Evolutionary conservation across 2,329 filamentous ascomycete genomes (phyloP).

Genomic region (Diaporthe velutina): DNA sequence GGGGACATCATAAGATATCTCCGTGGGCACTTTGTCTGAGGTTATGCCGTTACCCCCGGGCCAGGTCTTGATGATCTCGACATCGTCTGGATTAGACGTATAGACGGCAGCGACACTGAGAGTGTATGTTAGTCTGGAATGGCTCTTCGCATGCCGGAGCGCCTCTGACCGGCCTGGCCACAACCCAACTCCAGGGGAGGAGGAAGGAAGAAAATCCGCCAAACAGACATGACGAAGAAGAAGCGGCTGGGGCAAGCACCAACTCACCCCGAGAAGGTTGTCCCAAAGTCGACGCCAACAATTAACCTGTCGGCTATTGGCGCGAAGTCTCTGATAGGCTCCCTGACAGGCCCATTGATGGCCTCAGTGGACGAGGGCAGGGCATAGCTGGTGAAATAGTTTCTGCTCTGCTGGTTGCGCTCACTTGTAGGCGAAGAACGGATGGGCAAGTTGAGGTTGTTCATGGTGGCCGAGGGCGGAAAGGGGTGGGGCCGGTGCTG

Average conservation of each 20-base stretch:
- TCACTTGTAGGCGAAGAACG: conserved; percentile 57
- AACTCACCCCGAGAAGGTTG: conserved; percentile 82
- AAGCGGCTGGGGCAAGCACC: not conserved
- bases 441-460: conserved; percentile 66
- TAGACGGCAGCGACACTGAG: conserved; percentile 78
- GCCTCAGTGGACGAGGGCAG: conserved; percentile 70
- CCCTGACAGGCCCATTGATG: conserved; percentile 72
- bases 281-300: conserved; percentile 86
- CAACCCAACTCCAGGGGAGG: not conserved
- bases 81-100: conserved; percentile 81
- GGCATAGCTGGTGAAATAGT: conserved; percentile 68
- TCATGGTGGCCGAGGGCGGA: conserved; percentile 47
- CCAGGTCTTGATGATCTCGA: conserved; percentile 89
- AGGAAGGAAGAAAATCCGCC: not conserved
- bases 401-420: conserved; percentile 68
- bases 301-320: conserved; percentile 74
- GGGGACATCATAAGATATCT: conserved; percentile 74
- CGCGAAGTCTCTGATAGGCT: conserved; percentile 65
- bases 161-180: not conserved
- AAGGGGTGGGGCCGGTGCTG: conserved; percentile 40
- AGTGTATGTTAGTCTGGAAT: conserved; percentile 36
- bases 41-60: conserved; percentile 87
- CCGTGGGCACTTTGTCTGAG: conserved; percentile 88
- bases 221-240: not conserved
- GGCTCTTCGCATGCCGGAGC: not conserved